Evolutionary conservation across 176 grass and related monocot species (phyloP).

Genomic region (Microstegium vimineum): DNA sequence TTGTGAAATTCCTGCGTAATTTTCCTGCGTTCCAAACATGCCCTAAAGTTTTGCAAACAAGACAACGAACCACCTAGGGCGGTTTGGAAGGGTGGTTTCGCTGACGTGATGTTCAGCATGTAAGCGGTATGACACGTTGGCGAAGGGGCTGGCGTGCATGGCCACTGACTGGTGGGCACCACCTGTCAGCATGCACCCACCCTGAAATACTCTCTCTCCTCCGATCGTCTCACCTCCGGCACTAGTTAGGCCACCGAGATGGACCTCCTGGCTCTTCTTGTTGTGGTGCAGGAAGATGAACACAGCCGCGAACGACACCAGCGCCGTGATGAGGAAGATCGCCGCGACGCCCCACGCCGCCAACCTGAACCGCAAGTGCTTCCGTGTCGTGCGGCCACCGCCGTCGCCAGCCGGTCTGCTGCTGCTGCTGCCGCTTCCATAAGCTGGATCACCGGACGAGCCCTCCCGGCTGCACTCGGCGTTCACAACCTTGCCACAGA

Average conservation of each 20-base stretch:
- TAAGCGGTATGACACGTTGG: too few species aligned
- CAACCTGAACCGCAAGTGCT: not conserved
- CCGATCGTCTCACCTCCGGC: too few species aligned
- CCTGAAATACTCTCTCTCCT: too few species aligned
- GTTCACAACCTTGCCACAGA: constrained; percentile 52
- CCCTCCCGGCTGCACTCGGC: constrained; percentile 9
- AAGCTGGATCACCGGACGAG: not conserved
- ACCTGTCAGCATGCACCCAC: too few species aligned
- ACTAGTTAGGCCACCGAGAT: constrained; percentile 24
- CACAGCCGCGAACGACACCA: constrained; percentile 47
- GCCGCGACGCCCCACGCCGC: constrained; percentile 41
- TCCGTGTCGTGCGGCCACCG: not conserved
- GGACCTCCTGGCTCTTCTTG: constrained; percentile 42
- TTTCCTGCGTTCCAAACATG: too few species aligned
- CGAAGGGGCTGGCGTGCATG: too few species aligned
- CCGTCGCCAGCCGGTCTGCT: not conserved
- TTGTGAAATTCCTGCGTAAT: too few species aligned
- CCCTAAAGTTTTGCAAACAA: too few species aligned
- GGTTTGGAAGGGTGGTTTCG: too few species aligned
- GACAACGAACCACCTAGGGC: too few species aligned
- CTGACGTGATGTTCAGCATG: too few species aligned
- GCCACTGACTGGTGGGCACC: too few species aligned
- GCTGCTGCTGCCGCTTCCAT: not conserved
- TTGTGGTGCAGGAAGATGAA: constrained; percentile 47
- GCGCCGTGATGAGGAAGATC: constrained; percentile 37